Evolutionary conservation across 1,139 yeast species (phyloP).

Genomic region (Suhomyces ambrosiae): DNA sequence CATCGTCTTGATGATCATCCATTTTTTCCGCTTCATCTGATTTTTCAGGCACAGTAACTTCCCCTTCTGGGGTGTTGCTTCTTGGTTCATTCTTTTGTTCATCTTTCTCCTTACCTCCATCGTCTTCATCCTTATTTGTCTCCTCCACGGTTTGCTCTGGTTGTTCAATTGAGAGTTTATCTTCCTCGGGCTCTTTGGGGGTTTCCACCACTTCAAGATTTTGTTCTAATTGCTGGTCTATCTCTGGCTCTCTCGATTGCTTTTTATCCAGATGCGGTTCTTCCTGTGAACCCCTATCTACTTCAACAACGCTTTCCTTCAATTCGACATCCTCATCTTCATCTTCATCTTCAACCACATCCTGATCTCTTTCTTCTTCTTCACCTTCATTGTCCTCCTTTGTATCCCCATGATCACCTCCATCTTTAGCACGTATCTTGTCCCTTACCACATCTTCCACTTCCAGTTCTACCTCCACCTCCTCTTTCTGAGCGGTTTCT

Average conservation of each 20-base stretch:
- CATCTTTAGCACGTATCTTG: not conserved
- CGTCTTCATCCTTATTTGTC: not conserved
- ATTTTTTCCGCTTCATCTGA: not conserved
- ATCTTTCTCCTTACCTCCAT: too few species aligned
- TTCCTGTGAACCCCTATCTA: too few species aligned
- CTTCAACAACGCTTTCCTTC: not conserved
- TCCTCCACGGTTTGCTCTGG: not conserved
- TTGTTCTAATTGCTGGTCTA: conserved; percentile 17
- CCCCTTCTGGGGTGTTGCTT: not conserved
- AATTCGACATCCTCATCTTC: conserved; percentile 1
- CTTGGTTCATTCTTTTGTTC: too few species aligned
- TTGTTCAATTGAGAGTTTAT: not conserved
- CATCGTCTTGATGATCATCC: too few species aligned
- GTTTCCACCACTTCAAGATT: not conserved
- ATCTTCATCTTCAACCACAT: conserved; percentile 1
- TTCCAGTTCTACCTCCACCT: conserved; percentile 1
- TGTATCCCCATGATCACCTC: conserved; percentile 3
- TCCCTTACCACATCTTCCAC: not conserved
- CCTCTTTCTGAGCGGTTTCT: not conserved
- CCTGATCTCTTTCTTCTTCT: conserved; percentile 2
- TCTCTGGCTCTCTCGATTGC: conserved; percentile 2
- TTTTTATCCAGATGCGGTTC: not conserved
- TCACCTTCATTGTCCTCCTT: conserved; percentile 2
- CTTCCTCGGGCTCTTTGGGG: not conserved
- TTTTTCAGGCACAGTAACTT: not conserved